Conservation (phyloP, 306 rosid genomes). For the Quercus gilva region DNA sequence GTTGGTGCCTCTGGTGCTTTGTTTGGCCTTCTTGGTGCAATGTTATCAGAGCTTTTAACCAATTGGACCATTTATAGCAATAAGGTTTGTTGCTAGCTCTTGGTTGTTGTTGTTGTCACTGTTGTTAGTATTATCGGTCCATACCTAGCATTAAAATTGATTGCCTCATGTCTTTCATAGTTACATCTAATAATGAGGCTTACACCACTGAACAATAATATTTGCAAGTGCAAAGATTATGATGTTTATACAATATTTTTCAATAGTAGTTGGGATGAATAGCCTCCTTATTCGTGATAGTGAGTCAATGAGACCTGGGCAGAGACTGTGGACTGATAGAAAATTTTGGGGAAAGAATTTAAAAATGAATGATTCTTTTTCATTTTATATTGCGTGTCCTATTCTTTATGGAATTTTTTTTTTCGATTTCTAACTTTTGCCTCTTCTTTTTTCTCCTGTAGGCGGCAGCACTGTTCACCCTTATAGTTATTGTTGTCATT, state of each 20-base stretch:
- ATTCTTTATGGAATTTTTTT: background rate
- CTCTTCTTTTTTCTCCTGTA: constrained; percentile 32
- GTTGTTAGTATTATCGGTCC: background rate
- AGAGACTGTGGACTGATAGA: background rate
- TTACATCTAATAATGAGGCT: background rate
- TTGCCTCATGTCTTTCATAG: background rate
- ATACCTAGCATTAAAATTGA: background rate
- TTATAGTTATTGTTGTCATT: constrained; percentile 54
- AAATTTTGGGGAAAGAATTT: background rate
- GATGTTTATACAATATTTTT: background rate
- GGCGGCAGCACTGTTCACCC: constrained; percentile 75
- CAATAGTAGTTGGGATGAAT: background rate
- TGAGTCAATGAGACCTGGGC: background rate
- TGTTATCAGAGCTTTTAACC: constrained; percentile 90
- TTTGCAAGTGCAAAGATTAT: background rate
- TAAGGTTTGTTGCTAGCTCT: constrained; percentile 41
- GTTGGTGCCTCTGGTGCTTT: constrained; percentile 97
- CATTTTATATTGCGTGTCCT: background rate
- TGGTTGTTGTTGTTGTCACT: background rate
- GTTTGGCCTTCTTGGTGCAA: constrained; percentile 95
- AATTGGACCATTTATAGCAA: constrained; percentile 84
- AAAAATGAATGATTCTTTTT: background rate
- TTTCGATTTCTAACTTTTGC: constrained; percentile 7
- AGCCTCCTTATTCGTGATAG: background rate
- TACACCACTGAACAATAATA: background rate